A percentile compares a stretch with the other conserved stretches of the same genome.
These are phyloP conservation scores for Leptomonas seymouri DNA, from an alignment of 208 protist species.

Conservation along the genomic window DNA sequence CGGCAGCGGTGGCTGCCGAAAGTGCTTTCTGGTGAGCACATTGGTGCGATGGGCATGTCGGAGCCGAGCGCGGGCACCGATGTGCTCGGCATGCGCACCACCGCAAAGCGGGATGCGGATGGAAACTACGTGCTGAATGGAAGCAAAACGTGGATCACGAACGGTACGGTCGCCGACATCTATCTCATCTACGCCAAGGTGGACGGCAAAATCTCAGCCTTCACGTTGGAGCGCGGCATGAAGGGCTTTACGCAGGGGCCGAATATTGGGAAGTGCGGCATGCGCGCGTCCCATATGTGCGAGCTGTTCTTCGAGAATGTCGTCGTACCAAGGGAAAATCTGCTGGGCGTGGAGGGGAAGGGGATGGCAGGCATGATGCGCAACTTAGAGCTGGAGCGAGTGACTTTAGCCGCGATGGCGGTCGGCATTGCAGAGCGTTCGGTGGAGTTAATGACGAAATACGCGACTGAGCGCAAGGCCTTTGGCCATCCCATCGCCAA, in stretches of 20 bases:
- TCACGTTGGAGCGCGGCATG: slow-evolving; percentile 59
- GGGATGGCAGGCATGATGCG: slow-evolving; percentile 83
- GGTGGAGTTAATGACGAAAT: slow-evolving; percentile 81
- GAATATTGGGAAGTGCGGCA: slow-evolving; percentile 87
- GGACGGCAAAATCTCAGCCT: slow-evolving; percentile 74
- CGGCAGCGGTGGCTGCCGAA: slow-evolving; percentile 91
- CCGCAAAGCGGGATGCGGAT: slow-evolving; percentile 73
- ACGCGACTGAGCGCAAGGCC: slow-evolving; percentile 89
- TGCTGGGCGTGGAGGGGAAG: slow-evolving; percentile 65
- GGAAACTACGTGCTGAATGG: slow-evolving; percentile 93
- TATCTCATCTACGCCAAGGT: slow-evolving; percentile 97
- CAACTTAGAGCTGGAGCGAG: slow-evolving; percentile 81
- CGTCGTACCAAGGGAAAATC: slow-evolving; percentile 60
- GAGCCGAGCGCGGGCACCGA: slow-evolving; percentile 95
- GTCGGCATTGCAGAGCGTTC: slow-evolving; percentile 82
- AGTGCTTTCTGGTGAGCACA: slow-evolving; percentile 93
- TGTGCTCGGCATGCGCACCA: slow-evolving; percentile 95
- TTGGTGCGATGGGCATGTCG: slow-evolving; percentile 97
- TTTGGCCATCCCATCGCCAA: slow-evolving; percentile 92
- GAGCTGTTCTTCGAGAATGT: slow-evolving; percentile 80
- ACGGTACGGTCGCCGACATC: slow-evolving; percentile 95
- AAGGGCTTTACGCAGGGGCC: slow-evolving; percentile 64
- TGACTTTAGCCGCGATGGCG: slow-evolving; percentile 81
- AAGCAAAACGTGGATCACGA: slow-evolving; percentile 98
- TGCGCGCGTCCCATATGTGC: slow-evolving; percentile 82